phyloP scores from a whole-genome alignment of 495 filamentous ascomycete genomes.

The Penicillium arizonense region DNA sequence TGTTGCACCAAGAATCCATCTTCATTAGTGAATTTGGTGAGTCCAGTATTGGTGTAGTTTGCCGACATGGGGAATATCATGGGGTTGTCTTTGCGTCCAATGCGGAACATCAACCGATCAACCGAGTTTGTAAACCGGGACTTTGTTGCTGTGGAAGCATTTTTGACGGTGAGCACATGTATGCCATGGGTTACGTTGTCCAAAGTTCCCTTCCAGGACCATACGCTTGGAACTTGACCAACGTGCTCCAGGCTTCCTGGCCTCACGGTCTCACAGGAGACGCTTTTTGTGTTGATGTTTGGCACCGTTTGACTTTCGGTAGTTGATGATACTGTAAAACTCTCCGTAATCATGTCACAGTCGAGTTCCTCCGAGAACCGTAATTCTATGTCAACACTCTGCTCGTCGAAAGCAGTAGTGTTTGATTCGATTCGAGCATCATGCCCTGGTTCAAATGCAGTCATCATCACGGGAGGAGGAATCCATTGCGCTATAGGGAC shows the following conservation, averaged over 20 bases:
- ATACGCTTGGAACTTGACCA: constrained; percentile 53
- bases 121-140: constrained; percentile 39
- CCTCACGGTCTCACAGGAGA: constrained; percentile 40
- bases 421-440: constrained; percentile 56
- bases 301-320: constrained; percentile 42
- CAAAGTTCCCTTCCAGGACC: constrained; percentile 51
- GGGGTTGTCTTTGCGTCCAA: constrained; percentile 56
- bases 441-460: constrained; percentile 61
- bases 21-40: constrained; percentile 31
- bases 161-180: constrained; percentile 58
- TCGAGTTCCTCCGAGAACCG: too few relatives aligned
- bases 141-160: constrained; percentile 37
- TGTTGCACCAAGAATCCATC: constrained; percentile 54
- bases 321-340: constrained; percentile 21
- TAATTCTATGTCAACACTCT: too few relatives aligned
- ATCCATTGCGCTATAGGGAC: constrained; percentile 51
- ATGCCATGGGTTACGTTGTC: constrained; percentile 62
- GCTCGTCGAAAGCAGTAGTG: constrained; percentile 19
- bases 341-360: too few relatives aligned
- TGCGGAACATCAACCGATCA: constrained; percentile 57
- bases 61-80: constrained; percentile 52
- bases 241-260: constrained; percentile 23
- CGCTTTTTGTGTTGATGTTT: constrained; percentile 18
- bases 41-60: constrained; percentile 58
- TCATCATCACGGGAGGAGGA: constrained; percentile 58